Evolutionary conservation across 495 filamentous ascomycete species (phyloP).

Genomic region (Aspergillus cristatus): DNA sequence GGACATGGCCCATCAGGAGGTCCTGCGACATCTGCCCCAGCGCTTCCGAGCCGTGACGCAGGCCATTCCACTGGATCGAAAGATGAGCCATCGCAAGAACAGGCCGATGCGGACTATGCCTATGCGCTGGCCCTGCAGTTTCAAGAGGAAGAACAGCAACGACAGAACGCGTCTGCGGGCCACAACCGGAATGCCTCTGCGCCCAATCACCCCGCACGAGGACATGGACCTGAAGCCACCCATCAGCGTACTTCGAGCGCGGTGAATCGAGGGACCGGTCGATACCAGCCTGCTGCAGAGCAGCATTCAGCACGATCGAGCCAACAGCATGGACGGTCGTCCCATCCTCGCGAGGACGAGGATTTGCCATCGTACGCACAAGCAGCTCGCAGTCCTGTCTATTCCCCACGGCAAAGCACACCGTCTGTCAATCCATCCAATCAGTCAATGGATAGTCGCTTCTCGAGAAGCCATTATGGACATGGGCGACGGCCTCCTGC

Average conservation of each 20-base stretch:
- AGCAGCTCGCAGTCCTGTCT: constrained; percentile 54
- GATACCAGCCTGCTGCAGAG: constrained; percentile 2
- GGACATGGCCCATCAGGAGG: constrained; percentile 39
- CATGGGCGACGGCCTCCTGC: constrained; percentile 11
- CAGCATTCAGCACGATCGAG: constrained; percentile 5
- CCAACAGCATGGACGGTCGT: constrained; percentile 8
- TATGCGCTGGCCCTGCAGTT: constrained; percentile 39
- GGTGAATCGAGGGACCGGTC: constrained; percentile 3
- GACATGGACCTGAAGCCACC: background rate
- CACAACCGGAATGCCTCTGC: constrained; percentile 5
- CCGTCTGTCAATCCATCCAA: constrained; percentile 30
- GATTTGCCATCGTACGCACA: constrained; percentile 71
- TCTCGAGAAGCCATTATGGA: constrained; percentile 9
- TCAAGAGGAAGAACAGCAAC: constrained; percentile 30
- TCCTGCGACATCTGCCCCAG: constrained; percentile 13
- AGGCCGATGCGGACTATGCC: constrained; percentile 42
- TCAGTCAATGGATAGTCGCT: constrained; percentile 12
- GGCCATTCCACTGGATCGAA: constrained; percentile 3
- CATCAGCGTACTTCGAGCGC: constrained; percentile 11
- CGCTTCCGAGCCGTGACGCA: constrained; percentile 19
- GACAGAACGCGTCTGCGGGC: constrained; percentile 3
- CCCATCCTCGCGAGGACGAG: constrained; percentile 33
- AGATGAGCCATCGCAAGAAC: constrained; percentile 20
- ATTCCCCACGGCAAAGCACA: constrained; percentile 51
- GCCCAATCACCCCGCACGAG: constrained; percentile 1